These are phyloP conservation scores for Aaosphaeria pasadenensis DNA, from an alignment of 2,329 filamentous ascomycete genomes.

Conservation along the genomic window DNA sequence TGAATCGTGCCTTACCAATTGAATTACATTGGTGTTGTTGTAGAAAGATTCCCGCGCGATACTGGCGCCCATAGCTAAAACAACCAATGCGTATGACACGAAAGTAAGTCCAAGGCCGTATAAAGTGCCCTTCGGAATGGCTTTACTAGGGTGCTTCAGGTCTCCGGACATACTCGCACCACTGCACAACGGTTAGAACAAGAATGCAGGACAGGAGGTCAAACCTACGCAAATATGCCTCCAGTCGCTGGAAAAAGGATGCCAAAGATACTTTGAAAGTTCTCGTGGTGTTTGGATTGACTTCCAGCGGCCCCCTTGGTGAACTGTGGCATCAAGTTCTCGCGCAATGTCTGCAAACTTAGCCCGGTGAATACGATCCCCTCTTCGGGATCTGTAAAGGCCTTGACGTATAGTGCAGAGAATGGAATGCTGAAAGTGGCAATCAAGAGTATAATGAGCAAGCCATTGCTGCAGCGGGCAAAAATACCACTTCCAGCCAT, in stretches of 20 bases:
- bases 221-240: constrained; percentile 54
- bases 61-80: constrained; percentile 73
- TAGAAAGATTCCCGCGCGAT: constrained; percentile 73
- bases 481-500: constrained; percentile 78
- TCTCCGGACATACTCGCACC: constrained; percentile 92
- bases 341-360: constrained; percentile 65
- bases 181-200: constrained; percentile 39
- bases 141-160: constrained; percentile 74
- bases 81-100: constrained; percentile 70
- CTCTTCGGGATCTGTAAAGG: constrained; percentile 62
- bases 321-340: constrained; percentile 70
- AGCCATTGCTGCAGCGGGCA: constrained; percentile 72
- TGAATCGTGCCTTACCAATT: constrained; percentile 51
- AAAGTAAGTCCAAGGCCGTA: constrained; percentile 76
- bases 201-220: background rate
- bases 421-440: constrained; percentile 79
- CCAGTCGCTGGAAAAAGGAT: constrained; percentile 76
- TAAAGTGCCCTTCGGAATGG: constrained; percentile 81
- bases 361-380: constrained; percentile 76
- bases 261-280: constrained; percentile 79
- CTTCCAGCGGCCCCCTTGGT: constrained; percentile 62
- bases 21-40: constrained; percentile 73
- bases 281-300: constrained; percentile 62
- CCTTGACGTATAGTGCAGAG: constrained; percentile 65
- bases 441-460: constrained; percentile 68